phyloP scores from a whole-genome alignment of 2,329 filamentous ascomycete genomes.

The Hirsutella rhossiliensis region DNA sequence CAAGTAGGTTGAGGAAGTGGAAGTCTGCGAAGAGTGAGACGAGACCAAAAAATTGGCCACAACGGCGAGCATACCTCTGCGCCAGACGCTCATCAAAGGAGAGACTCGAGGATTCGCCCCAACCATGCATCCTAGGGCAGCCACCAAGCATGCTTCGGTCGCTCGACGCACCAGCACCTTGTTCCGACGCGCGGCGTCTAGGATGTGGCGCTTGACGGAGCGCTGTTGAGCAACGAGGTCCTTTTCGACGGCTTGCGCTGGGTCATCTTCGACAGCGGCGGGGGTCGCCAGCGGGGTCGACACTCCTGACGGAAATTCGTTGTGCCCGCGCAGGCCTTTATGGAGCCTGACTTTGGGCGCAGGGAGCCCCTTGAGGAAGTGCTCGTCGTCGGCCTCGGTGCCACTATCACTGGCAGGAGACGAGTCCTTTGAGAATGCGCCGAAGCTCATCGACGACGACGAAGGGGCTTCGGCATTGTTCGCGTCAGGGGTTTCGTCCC shows the following conservation, averaged over 20 bases:
- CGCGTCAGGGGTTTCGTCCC: conserved; percentile 6
- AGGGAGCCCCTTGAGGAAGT: conserved; percentile 73
- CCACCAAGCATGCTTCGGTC: conserved; percentile 39
- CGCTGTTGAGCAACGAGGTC: conserved; percentile 5
- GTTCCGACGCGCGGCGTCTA: conserved; percentile 26
- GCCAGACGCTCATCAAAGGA: conserved; percentile 32
- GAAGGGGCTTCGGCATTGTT: conserved; percentile 8
- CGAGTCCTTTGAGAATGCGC: conserved; percentile 35
- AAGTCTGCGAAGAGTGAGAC: conserved; percentile 25
- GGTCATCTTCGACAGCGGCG: conserved; percentile 29
- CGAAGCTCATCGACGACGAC: conserved; percentile 12
- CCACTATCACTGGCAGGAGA: conserved; percentile 73
- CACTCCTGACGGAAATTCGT: conserved; percentile 40
- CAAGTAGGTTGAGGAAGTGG: conserved; percentile 21
- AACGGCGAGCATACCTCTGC: conserved; percentile 28
- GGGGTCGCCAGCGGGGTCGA: conserved; percentile 45
- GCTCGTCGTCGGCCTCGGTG: conserved; percentile 91
- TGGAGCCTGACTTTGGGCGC: conserved; percentile 60
- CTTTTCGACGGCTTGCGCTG: conserved; percentile 11
- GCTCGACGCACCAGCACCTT: conserved; percentile 40
- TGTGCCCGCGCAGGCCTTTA: conserved; percentile 62
- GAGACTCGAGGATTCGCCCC: conserved; percentile 32
- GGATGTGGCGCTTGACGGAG: conserved; percentile 8
- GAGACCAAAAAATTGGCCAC: background rate
- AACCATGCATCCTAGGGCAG: conserved; percentile 35